Percentiles rank a stretch among this genome's conserved stretches.
These are phyloP conservation scores for Epichloe scottii DNA, from an alignment of 2,329 filamentous ascomycete species.

Conservation along the genomic window DNA sequence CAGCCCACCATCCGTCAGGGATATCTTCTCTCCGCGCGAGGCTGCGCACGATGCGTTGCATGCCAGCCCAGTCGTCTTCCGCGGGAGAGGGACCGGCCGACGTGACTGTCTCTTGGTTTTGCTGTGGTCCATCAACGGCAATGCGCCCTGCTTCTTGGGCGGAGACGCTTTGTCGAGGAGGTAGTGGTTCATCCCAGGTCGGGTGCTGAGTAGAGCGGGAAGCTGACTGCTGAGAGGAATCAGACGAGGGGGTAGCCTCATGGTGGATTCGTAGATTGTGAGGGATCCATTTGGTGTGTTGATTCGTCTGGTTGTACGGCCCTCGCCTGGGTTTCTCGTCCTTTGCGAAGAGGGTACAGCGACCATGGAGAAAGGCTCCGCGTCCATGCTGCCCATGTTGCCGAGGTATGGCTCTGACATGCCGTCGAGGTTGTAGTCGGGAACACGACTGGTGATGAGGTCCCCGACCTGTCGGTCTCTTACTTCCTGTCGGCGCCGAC, in stretches of 20 bases:
- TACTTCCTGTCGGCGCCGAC: slow-evolving; percentile 5
- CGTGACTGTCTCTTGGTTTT: background rate
- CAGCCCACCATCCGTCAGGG: slow-evolving; percentile 72
- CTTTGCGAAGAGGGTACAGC: background rate
- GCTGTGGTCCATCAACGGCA: background rate
- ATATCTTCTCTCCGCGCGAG: slow-evolving; percentile 62
- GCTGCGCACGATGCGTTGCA: slow-evolving; percentile 60
- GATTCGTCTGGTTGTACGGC: slow-evolving; percentile 1
- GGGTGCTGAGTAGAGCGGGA: background rate
- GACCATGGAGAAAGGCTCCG: background rate
- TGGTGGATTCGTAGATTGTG: slow-evolving; percentile 5
- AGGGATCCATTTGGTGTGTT: slow-evolving; percentile 1
- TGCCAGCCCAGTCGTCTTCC: slow-evolving; percentile 39
- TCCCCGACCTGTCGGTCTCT: background rate
- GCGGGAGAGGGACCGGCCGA: slow-evolving; percentile 8
- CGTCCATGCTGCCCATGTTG: background rate
- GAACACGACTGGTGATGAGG: slow-evolving; percentile 5
- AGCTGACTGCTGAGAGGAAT: background rate
- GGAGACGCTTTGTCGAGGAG: background rate
- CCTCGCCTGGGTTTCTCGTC: background rate
- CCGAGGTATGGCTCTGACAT: slow-evolving; percentile 5
- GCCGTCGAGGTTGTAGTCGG: slow-evolving; percentile 9
- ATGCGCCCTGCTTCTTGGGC: background rate
- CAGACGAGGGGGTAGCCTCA: background rate
- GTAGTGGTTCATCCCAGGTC: background rate